Percentiles rank a stretch among this genome's conserved stretches.
phyloP scores from a whole-genome alignment of 129 eudicot species.

The Kitagawia praeruptora region DNA sequence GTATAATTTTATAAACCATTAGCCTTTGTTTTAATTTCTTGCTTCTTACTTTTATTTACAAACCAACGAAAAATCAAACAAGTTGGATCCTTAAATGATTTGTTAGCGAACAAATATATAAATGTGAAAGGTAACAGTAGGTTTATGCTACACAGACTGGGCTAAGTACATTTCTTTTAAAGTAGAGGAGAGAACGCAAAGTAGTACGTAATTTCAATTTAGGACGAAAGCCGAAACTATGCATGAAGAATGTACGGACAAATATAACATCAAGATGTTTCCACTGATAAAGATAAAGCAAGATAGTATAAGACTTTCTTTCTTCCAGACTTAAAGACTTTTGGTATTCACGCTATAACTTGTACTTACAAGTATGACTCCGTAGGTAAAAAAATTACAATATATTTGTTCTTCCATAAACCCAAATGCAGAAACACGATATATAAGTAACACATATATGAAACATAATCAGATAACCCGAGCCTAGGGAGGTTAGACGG shows the following conservation, averaged over 20 bases:
- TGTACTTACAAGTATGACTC: slow-evolving; percentile 24
- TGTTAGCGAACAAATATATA: no score
- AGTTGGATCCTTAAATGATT: no score
- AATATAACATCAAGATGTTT: slow-evolving; percentile 12
- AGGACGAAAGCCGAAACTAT: not conserved
- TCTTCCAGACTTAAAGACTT: slow-evolving; percentile 8
- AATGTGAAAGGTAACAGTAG: not conserved
- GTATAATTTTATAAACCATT: no score
- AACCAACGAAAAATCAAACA: no score
- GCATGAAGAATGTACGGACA: not conserved
- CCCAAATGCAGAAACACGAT: slow-evolving; percentile 18
- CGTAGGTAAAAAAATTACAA: slow-evolving; percentile 9
- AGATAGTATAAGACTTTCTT: not conserved
- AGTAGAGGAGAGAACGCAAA: not conserved
- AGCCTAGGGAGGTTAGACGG: slow-evolving; percentile 12
- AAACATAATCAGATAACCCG: not conserved
- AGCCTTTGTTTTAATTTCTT: no score
- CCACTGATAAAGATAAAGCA: slow-evolving; percentile 17
- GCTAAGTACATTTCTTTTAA: not conserved
- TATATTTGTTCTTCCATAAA: slow-evolving; percentile 22
- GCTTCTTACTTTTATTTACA: no score
- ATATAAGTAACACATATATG: not conserved
- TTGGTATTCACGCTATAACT: slow-evolving; percentile 28
- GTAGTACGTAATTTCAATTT: not conserved
- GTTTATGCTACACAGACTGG: not conserved